Conservation (phyloP, 441 rosid genomes). For the Bocquillonia castaneifolia region DNA sequence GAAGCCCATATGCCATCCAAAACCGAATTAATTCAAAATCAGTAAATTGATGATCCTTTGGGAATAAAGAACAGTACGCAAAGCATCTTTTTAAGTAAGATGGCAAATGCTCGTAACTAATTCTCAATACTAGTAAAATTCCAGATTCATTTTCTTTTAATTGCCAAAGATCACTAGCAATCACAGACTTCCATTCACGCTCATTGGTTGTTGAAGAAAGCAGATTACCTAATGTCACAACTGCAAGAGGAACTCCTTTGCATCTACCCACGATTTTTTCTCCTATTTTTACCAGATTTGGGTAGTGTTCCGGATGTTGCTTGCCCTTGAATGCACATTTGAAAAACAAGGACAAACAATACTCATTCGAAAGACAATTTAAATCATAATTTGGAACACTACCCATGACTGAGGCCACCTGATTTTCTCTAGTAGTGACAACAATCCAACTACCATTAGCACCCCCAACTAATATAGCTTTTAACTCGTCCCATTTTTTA, state of each 20-base stretch:
- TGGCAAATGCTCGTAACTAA: neutral
- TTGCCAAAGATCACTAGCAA: neutral
- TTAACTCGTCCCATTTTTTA: constrained; percentile 13
- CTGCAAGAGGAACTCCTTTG: constrained; percentile 23
- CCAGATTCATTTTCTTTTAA: neutral
- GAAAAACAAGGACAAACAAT: constrained; percentile 13
- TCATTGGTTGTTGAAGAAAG: neutral
- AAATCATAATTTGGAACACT: neutral
- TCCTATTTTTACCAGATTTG: neutral
- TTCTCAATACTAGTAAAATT: neutral
- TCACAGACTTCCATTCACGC: neutral
- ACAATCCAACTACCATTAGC: constrained; percentile 11
- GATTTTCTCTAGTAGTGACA: constrained; percentile 6
- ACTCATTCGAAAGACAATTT: neutral
- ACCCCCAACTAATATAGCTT: neutral
- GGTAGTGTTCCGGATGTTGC: neutral
- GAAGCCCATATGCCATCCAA: neutral
- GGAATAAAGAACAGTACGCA: neutral
- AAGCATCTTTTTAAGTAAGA: constrained; percentile 5
- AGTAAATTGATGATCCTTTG: neutral
- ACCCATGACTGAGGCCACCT: constrained; percentile 15
- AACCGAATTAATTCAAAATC: neutral
- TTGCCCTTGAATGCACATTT: neutral
- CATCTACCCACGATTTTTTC: constrained; percentile 19
- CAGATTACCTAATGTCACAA: constrained; percentile 19